These are phyloP conservation scores for Hyphopichia khmerensis DNA, from an alignment of 1,139 yeast genomes.

Conservation along the genomic window DNA sequence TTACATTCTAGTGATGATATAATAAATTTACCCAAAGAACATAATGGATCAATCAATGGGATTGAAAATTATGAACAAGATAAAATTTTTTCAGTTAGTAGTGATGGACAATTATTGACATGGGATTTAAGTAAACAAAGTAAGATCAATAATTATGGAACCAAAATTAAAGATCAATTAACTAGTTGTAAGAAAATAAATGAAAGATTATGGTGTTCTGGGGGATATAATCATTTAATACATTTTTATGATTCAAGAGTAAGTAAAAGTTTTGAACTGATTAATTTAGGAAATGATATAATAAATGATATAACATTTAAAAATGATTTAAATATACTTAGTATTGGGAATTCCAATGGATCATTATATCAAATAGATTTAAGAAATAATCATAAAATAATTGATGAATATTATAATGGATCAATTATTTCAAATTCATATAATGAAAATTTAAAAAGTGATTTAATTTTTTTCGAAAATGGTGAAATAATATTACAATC, in stretches of 20 bases:
- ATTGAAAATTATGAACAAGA: slow-evolving; percentile 10
- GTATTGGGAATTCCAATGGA: slow-evolving; percentile 31
- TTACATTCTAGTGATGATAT: slow-evolving; percentile 12
- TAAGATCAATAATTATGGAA: neutral
- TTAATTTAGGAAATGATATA: slow-evolving; percentile 16
- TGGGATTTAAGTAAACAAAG: slow-evolving; percentile 14
- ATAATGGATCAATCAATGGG: slow-evolving; percentile 17
- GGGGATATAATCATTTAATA: slow-evolving; percentile 21
- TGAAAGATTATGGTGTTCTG: slow-evolving; percentile 5
- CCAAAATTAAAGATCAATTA: neutral
- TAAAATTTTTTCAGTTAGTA: slow-evolving; percentile 10
- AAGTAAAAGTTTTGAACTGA: slow-evolving; percentile 5
- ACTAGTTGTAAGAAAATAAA: neutral
- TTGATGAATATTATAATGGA: slow-evolving; percentile 20
- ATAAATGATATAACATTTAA: slow-evolving; percentile 9
- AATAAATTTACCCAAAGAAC: slow-evolving; percentile 16
- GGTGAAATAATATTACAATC: neutral
- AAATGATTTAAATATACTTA: slow-evolving; percentile 8
- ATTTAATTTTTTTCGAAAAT: neutral
- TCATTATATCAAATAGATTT: slow-evolving; percentile 25
- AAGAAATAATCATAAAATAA: slow-evolving; percentile 10
- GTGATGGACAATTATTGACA: slow-evolving; percentile 6
- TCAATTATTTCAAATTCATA: neutral
- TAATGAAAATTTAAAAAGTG: slow-evolving; percentile 1
- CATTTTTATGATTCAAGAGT: slow-evolving; percentile 18